Conservation (phyloP, 1,139 yeast genomes). For the Yamadazyma diddensiae region DNA sequence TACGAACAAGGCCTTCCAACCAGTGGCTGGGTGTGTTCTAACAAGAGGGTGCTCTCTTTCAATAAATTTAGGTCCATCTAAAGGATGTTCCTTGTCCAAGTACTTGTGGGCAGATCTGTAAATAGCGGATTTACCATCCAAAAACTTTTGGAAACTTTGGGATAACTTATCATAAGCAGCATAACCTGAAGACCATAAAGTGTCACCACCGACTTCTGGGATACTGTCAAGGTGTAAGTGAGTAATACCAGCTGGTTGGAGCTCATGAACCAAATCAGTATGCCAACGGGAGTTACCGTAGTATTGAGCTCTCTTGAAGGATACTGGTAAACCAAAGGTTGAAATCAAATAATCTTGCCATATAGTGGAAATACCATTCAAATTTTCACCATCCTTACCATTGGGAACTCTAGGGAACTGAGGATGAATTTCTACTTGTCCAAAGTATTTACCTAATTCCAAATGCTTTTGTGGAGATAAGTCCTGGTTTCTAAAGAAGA, state of each 20-base stretch:
- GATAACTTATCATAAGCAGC: constrained; percentile 39
- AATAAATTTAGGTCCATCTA: constrained; percentile 30
- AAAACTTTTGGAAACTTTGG: constrained; percentile 32
- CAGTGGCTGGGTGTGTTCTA: constrained; percentile 44
- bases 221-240: constrained; percentile 35
- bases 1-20: constrained; percentile 39
- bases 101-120: constrained; percentile 35
- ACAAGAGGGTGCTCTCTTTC: constrained; percentile 40
- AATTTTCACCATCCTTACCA: constrained; percentile 16
- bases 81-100: constrained; percentile 30
- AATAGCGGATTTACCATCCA: constrained; percentile 38
- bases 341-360: constrained; percentile 47
- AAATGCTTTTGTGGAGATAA: constrained; percentile 45
- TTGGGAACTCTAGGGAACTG: constrained; percentile 35
- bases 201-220: constrained; percentile 37
- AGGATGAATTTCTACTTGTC: constrained; percentile 42
- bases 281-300: constrained; percentile 38
- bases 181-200: constrained; percentile 35
- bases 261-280: constrained; percentile 36
- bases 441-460: constrained; percentile 42
- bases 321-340: constrained; percentile 19
- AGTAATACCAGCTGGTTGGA: constrained; percentile 38
- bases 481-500: constrained; percentile 43
- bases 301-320: constrained; percentile 26
- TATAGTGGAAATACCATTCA: constrained; percentile 46